These are phyloP conservation scores for Paecilomyces fulvus DNA, from an alignment of 2,329 filamentous ascomycete genomes.

Conservation along the genomic window DNA sequence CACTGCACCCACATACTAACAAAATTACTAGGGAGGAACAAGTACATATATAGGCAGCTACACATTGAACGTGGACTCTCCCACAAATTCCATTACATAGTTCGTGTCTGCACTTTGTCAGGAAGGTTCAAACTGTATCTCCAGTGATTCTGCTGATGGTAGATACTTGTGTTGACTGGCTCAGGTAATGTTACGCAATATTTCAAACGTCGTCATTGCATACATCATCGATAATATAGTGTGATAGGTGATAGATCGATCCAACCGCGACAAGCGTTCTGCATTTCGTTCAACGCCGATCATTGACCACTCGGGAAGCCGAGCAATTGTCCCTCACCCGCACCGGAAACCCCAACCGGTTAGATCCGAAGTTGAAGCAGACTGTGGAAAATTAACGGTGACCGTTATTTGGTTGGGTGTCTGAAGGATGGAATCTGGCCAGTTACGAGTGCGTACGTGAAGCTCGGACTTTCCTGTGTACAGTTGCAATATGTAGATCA, in stretches of 20 bases:
- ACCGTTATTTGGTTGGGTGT: neutral
- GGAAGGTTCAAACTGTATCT: no score
- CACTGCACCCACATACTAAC: no score
- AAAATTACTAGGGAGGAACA: no score
- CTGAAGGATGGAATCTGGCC: neutral
- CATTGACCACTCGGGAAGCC: neutral
- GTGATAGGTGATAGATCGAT: neutral
- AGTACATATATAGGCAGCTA: no score
- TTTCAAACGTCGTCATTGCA: neutral
- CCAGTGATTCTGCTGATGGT: no score
- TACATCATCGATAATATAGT: neutral
- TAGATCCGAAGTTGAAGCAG: neutral
- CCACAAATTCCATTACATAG: no score
- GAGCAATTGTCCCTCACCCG: neutral
- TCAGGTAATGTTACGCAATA: neutral
- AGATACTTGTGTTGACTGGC: no score
- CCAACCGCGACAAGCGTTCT: neutral
- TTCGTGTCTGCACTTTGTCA: no score
- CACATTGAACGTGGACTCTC: no score
- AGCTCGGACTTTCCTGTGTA: neutral
- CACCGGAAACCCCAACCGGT: neutral
- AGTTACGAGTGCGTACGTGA: neutral
- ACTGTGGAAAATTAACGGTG: neutral
- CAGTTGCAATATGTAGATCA: neutral
- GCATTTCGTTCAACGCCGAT: neutral